Percentiles rank a stretch among this genome's conserved stretches.
These are phyloP conservation scores for Cubamyces sp. DNA, from an alignment of 768 basidiomycete genomes.

Conservation along the genomic window DNA sequence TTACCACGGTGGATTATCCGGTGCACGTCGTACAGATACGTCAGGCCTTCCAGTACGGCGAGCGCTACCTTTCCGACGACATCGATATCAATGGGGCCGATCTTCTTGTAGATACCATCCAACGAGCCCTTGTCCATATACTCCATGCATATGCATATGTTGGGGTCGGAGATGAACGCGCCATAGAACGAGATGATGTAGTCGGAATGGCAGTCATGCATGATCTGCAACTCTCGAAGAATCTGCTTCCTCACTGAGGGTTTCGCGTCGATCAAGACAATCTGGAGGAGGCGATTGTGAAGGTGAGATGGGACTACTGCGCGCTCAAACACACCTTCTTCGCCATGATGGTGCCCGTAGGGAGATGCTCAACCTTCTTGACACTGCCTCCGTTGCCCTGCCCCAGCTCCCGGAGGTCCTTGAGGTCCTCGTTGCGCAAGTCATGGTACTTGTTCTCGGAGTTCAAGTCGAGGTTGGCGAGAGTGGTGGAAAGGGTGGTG, in stretches of 20 bases:
- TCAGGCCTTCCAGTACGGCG: constrained; percentile 92
- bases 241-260: constrained; percentile 97
- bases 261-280: constrained; percentile 95
- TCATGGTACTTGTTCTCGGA: constrained; percentile 81
- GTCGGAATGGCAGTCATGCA: constrained; percentile 94
- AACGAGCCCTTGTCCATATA: constrained; percentile 92
- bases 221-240: constrained; percentile 95
- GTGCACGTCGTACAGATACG: constrained; percentile 96
- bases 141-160: constrained; percentile 99
- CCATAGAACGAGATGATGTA: constrained; percentile 98
- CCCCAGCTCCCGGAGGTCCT: constrained; percentile 88
- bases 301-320: neutral
- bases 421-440: constrained; percentile 86
- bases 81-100: constrained; percentile 90
- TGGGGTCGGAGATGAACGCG: constrained; percentile 95
- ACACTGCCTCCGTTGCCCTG: constrained; percentile 98
- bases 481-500: constrained; percentile 76
- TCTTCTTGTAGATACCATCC: constrained; percentile 95
- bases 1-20: constrained; percentile 97
- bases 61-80: constrained; percentile 94
- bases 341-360: constrained; percentile 93
- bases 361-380: constrained; percentile 91
- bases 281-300: constrained; percentile 48
- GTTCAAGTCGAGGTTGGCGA: constrained; percentile 86
- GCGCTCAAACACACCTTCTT: constrained; percentile 74